A percentile compares a stretch with the other conserved stretches of the same genome.
phyloP scores from a whole-genome alignment of 108 stramenopile species.

The Nitzschia palea region DNA sequence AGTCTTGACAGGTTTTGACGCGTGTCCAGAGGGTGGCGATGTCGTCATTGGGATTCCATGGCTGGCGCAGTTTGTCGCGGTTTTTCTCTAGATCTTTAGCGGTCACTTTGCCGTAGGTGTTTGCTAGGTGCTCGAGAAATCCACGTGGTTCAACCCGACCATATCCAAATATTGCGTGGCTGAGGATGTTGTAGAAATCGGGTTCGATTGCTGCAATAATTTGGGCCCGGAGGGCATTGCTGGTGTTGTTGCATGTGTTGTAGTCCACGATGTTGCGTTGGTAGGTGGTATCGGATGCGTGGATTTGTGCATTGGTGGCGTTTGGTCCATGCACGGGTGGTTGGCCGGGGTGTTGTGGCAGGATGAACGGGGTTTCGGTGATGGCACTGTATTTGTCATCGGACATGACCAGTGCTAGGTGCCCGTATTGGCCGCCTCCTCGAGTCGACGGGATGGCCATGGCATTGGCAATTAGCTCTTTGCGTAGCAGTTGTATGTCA shows the following conservation, averaged over 20 bases:
- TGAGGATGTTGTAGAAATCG: background rate
- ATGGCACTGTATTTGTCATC: background rate
- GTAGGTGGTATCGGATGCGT: background rate
- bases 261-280: no score
- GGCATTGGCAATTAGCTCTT: no score
- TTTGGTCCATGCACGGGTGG: background rate
- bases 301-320: background rate
- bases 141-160: background rate
- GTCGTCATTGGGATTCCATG: conserved; percentile 15
- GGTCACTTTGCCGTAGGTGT: conserved; percentile 29
- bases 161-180: conserved; percentile 4
- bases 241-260: no score
- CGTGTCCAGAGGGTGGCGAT: conserved; percentile 20
- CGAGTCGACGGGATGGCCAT: no score
- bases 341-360: background rate
- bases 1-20: background rate
- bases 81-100: conserved; percentile 23
- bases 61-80: background rate
- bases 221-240: background rate
- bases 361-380: background rate
- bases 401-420: no score
- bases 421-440: no score
- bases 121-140: conserved; percentile 18
- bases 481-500: background rate
- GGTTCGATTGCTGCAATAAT: conserved; percentile 5